phyloP scores from a whole-genome alignment of 306 rosid species.

The Trifolium fragiferum region DNA sequence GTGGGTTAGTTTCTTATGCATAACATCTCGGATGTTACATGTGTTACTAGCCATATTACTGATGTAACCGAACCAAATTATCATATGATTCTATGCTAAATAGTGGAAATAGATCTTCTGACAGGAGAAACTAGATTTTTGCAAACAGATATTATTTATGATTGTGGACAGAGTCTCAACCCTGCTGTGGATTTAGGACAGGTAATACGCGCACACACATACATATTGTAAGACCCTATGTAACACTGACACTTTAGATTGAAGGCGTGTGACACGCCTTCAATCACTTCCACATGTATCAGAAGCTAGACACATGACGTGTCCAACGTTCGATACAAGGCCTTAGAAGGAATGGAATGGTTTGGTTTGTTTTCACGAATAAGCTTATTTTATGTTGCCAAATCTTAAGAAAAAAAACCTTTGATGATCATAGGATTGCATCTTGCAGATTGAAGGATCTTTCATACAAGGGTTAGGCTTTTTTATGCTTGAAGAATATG shows the following conservation, averaged over 20 bases:
- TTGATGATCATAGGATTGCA: slow-evolving; percentile 12
- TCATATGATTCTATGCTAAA: slow-evolving; percentile 25
- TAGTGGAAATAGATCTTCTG: slow-evolving; percentile 80
- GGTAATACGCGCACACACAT: slow-evolving; percentile 41
- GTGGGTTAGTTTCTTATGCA: slow-evolving; percentile 43
- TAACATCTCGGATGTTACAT: not conserved
- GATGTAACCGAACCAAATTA: not conserved
- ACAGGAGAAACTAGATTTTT: slow-evolving; percentile 79
- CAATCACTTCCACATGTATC: no score
- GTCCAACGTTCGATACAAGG: no score
- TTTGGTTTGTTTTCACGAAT: not conserved
- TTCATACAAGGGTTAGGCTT: slow-evolving; percentile 88
- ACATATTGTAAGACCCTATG: not conserved
- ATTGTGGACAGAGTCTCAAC: slow-evolving; percentile 94
- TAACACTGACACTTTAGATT: not conserved
- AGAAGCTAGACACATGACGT: no score
- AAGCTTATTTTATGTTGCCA: no score
- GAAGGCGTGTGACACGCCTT: no score
- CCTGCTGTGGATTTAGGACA: slow-evolving; percentile 98
- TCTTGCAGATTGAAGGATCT: slow-evolving; percentile 85
- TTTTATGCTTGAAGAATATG: slow-evolving; percentile 83
- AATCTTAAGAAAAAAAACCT: not conserved
- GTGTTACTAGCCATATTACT: slow-evolving; percentile 1
- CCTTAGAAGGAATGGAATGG: not conserved
- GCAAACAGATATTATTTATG: slow-evolving; percentile 79